Conservation (phyloP, 257 asterid species). For the Solanum corneliomulleri region DNA sequence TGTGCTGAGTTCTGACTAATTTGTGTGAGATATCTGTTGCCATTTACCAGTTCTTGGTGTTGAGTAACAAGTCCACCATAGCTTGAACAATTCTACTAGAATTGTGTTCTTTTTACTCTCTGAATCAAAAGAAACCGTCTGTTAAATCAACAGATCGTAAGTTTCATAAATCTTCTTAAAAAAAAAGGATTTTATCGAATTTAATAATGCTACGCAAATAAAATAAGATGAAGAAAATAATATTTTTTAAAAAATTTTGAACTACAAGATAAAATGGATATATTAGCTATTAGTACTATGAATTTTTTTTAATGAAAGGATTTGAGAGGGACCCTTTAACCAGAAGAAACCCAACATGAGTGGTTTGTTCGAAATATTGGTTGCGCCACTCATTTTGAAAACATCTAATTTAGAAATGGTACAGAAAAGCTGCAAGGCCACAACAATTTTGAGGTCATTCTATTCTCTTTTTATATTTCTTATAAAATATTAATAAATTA, state of each 20-base stretch:
- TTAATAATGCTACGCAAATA: too few relatives aligned
- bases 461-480: not conserved
- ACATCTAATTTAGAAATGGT: not conserved
- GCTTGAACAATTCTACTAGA: not conserved
- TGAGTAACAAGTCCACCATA: not conserved
- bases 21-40: not conserved
- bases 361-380: not conserved
- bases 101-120: not conserved
- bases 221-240: too few relatives aligned
- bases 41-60: not conserved
- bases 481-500: too few relatives aligned
- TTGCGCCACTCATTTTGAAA: not conserved
- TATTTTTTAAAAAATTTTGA: fast-evolving
- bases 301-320: not conserved
- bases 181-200: fast-evolving
- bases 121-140: too few relatives aligned
- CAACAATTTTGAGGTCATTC: not conserved
- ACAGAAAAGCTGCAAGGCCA: not conserved
- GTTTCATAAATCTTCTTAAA: too few relatives aligned
- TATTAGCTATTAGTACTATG: not conserved
- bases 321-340: not conserved
- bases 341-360: not conserved
- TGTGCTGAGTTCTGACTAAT: not conserved
- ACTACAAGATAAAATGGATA: not conserved
- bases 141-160: too few relatives aligned